A percentile compares a stretch with the other conserved stretches of the same genome.
phyloP scores from a whole-genome alignment of 805 yeast genomes.

The Candida montana region DNA sequence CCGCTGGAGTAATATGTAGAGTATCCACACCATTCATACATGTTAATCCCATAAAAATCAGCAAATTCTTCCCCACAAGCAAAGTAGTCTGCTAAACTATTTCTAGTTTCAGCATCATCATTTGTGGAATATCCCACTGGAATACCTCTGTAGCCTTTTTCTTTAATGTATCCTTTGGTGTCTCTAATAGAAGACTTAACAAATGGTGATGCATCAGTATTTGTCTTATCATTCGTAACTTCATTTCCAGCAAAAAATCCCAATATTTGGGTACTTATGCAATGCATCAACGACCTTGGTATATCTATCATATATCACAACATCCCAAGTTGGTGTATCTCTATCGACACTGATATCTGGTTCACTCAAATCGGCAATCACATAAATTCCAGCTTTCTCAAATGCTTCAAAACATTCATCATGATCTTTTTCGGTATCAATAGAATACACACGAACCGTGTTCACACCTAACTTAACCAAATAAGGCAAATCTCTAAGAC shows the following conservation, averaged over 20 bases:
- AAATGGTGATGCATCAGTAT: conserved; percentile 87
- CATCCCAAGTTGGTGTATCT: conserved; percentile 72
- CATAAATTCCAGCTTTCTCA: conserved; percentile 84
- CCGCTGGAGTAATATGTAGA: conserved; percentile 63
- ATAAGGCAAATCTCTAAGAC: conserved; percentile 82
- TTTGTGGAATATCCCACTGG: conserved; percentile 95
- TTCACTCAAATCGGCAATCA: conserved; percentile 84
- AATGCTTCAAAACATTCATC: conserved; percentile 71
- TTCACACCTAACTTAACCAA: conserved; percentile 65
- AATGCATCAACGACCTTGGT: conserved; percentile 76
- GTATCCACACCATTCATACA: conserved; percentile 84
- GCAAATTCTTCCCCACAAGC: conserved; percentile 67
- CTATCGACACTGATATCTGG: conserved; percentile 77
- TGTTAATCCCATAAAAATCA: conserved; percentile 80
- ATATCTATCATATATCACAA: conserved; percentile 68
- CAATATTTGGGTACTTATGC: conserved; percentile 72
- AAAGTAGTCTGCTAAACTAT: conserved; percentile 75
- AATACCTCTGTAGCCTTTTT: conserved; percentile 61
- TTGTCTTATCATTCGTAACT: conserved; percentile 78
- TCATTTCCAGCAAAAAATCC: conserved; percentile 99
- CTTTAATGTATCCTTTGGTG: conserved; percentile 65
- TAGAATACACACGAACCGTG: conserved; percentile 79
- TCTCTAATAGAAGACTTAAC: conserved; percentile 97
- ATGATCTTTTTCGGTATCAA: conserved; percentile 69
- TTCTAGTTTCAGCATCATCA: conserved; percentile 81